Evolutionary conservation across 352 stramenopile genomes (phyloP).

Genomic region (Nothophytophthora sp.): DNA sequence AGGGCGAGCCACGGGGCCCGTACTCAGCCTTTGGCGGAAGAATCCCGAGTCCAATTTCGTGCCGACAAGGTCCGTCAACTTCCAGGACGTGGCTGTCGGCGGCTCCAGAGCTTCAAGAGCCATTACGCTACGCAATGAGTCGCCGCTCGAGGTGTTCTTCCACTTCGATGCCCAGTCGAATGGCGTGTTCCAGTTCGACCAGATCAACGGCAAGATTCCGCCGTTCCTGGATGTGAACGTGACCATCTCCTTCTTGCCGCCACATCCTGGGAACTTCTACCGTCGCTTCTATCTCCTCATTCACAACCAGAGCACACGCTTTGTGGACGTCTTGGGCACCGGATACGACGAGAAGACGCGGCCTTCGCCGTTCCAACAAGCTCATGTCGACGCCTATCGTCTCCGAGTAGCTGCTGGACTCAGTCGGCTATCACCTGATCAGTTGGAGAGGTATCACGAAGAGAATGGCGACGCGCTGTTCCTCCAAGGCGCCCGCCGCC

Average conservation of each 20-base stretch:
- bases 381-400: constrained; percentile 89
- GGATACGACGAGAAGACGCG: constrained; percentile 89
- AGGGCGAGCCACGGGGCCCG: constrained; percentile 57
- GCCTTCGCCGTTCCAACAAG: constrained; percentile 90
- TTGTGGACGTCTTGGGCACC: constrained; percentile 90
- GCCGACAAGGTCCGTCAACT: constrained; percentile 83
- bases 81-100: constrained; percentile 80
- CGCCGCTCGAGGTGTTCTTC: constrained; percentile 67
- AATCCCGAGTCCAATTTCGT: constrained; percentile 75
- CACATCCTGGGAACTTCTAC: constrained; percentile 91
- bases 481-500: constrained; percentile 49
- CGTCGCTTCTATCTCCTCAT: constrained; percentile 84
- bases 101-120: constrained; percentile 59
- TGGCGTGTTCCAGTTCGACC: constrained; percentile 88
- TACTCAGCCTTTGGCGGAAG: constrained; percentile 84
- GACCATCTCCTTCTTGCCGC: constrained; percentile 81
- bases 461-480: constrained; percentile 74
- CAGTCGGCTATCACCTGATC: constrained; percentile 75
- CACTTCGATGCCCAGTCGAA: constrained; percentile 74
- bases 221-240: constrained; percentile 77
- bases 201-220: constrained; percentile 75
- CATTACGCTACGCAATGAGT: constrained; percentile 86
- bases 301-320: constrained; percentile 84
- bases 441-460: constrained; percentile 76
- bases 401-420: constrained; percentile 52